Base-by-base conservation (phyloP, 2,329 filamentous ascomycete genomes). In the Cadophora gregata region DNA sequence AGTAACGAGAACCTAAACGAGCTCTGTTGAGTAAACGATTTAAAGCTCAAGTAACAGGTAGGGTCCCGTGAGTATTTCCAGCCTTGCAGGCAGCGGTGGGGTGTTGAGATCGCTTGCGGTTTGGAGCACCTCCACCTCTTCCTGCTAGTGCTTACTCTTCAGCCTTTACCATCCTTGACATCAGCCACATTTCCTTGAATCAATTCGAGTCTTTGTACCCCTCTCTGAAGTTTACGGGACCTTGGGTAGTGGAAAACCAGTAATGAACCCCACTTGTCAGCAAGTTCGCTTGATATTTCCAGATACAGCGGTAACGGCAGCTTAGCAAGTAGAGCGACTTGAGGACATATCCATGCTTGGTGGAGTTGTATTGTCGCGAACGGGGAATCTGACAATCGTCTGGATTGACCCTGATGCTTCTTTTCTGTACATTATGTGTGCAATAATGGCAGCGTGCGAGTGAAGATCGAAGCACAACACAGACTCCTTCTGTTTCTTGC, bases 141-240 rank as follows among this genome's bases (percentile, higher is more conserved):
- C 64, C 31, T 67, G 56, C 64, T 75, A 75, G 74, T 73, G 74
- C 74, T 75, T 74, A 75, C 72, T 64, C 38, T 70, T 70, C 74
- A 71, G 70, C 67, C 68, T 68, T 72, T 58, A 67, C 61, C 38
- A 65, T 61, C 67, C 66, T 69, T 60, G 62, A 62, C 45, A 66
- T 67, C 61, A 70, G 67, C 66, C 67, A 70, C 66, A 64, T 59
- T 36, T 50, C 33, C 59, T 66, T 62, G 62, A 66, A 60, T 69
- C 62, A 59, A 70, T 47, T 61, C 61, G 48, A 56, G 10, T 36
- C 24, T 38, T 55, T 64, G 27, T 31, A 62, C 63, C 67, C 65
- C 65, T 66, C 69, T 69, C 12, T 58, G 21, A 4, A 33, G 10
- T 36, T 36, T 56, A 36, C 21, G 31, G 55, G 21, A 24, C 31